Evolutionary conservation across 495 filamentous ascomycete genomes (phyloP).

Genomic region (Bombardia bombarda): DNA sequence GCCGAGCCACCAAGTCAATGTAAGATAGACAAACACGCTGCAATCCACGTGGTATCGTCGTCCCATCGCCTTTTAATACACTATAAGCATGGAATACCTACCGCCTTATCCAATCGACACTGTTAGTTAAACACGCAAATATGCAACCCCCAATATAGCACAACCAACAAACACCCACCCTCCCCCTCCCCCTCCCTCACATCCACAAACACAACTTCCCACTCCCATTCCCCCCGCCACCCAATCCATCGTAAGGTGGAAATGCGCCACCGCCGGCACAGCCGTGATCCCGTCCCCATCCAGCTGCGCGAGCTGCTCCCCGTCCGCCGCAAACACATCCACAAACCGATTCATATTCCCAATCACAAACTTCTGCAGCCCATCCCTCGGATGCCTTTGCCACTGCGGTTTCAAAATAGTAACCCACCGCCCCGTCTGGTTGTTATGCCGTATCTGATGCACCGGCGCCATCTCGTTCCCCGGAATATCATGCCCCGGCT

Average conservation of each 20-base stretch:
- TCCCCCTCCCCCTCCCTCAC: conserved; percentile 34
- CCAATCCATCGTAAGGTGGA: conserved; percentile 85
- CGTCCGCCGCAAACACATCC: conserved; percentile 71
- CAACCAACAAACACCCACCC: neutral
- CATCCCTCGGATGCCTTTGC: conserved; percentile 70
- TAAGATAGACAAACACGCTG: too few species aligned
- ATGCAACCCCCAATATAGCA: too few species aligned
- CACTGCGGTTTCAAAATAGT: conserved; percentile 84
- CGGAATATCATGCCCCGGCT: conserved; percentile 47
- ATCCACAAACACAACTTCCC: conserved; percentile 90
- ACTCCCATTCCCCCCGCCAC: conserved; percentile 84
- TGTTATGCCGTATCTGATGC: conserved; percentile 73
- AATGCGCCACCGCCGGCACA: conserved; percentile 85
- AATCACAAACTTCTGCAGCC: conserved; percentile 78
- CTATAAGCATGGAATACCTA: too few species aligned
- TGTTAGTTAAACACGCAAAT: too few species aligned
- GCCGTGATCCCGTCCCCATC: conserved; percentile 84
- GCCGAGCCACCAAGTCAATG: too few species aligned
- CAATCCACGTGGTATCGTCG: too few species aligned
- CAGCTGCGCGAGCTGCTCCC: conserved; percentile 86
- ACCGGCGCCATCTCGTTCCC: conserved; percentile 60
- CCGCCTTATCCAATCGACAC: too few species aligned
- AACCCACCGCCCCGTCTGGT: conserved; percentile 80
- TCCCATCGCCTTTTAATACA: too few species aligned
- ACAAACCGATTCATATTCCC: conserved; percentile 98